Evolutionary conservation across 2,329 filamentous ascomycete species (phyloP).

Genomic region (Colletotrichum echinochloae): DNA sequence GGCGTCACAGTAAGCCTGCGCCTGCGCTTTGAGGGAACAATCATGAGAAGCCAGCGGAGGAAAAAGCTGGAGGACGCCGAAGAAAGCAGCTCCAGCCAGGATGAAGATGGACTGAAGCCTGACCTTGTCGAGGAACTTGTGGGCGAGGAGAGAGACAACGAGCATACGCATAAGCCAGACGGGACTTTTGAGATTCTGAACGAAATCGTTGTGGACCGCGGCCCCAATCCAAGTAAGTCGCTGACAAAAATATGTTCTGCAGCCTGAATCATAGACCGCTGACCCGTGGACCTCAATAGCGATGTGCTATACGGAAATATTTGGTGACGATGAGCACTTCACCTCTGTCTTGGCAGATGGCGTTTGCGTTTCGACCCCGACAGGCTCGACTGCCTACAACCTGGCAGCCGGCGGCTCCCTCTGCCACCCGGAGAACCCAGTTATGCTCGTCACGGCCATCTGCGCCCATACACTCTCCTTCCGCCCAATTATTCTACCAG

Average conservation of each 20-base stretch:
- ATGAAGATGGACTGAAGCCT: constrained; percentile 57
- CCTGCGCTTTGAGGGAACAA: constrained; percentile 90
- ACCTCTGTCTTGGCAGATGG: constrained; percentile 94
- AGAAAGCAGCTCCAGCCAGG: constrained; percentile 47
- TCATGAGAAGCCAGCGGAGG: constrained; percentile 81
- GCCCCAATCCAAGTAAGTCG: constrained; percentile 86
- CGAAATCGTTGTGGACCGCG: constrained; percentile 95
- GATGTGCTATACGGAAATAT: constrained; percentile 92
- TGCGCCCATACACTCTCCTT: constrained; percentile 96
- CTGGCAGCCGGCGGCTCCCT: constrained; percentile 94
- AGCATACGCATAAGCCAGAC: constrained; percentile 86
- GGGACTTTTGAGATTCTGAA: constrained; percentile 92
- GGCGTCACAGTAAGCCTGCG: constrained; percentile 91
- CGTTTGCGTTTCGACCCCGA: constrained; percentile 93
- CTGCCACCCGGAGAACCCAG: constrained; percentile 95
- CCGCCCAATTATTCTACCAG: constrained; percentile 94
- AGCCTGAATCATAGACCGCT: constrained; percentile 9
- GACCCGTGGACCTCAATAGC: constrained; percentile 59
- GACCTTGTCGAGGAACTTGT: constrained; percentile 92
- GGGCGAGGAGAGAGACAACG: constrained; percentile 85
- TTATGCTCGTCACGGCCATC: constrained; percentile 93
- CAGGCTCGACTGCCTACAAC: constrained; percentile 88
- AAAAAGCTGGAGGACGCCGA: constrained; percentile 47
- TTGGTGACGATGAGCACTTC: constrained; percentile 95
- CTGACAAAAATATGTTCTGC: constrained; percentile 1